Percentiles rank a stretch among this genome's conserved stretches.
Evolutionary conservation across 176 grass and related monocot genomes (phyloP).

Genomic region (Sorghum bicolor): DNA sequence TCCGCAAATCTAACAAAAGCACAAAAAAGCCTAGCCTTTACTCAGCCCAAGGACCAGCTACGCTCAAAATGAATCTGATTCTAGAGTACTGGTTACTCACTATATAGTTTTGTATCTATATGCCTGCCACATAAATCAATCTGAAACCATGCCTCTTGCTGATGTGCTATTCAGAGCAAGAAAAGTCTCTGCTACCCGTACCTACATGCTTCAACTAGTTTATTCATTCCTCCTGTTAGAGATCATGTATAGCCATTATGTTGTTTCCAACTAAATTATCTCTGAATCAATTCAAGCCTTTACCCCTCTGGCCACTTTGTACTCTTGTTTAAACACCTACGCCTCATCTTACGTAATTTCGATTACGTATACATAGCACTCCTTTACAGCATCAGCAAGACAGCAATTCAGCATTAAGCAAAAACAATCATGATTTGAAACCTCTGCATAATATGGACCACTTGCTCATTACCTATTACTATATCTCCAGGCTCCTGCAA

Average conservation of each 20-base stretch:
- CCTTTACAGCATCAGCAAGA: conserved; percentile 41
- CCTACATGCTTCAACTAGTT: neutral
- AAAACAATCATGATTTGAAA: neutral
- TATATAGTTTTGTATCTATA: conserved; percentile 5
- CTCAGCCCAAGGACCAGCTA: conserved; percentile 8
- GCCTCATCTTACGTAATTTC: conserved; percentile 35
- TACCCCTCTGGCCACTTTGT: neutral
- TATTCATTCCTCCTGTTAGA: neutral
- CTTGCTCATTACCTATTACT: neutral
- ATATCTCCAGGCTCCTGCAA: neutral
- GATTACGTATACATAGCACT: conserved; percentile 28
- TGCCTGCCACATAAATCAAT: conserved; percentile 10
- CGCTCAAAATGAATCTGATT: conserved; percentile 47
- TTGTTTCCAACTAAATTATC: neutral
- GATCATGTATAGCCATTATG: conserved; percentile 25
- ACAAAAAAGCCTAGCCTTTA: conserved; percentile 23
- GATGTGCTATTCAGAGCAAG: neutral
- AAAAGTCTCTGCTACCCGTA: neutral
- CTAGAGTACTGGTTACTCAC: conserved; percentile 23
- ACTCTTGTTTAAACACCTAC: conserved; percentile 32
- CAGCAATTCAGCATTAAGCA: conserved; percentile 37
- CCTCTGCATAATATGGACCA: conserved; percentile 18
- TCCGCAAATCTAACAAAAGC: conserved; percentile 45
- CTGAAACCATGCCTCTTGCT: conserved; percentile 30
- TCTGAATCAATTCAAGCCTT: neutral